A percentile compares a stretch with the other conserved stretches of the same genome.
phyloP scores from a whole-genome alignment of 1,139 yeast genomes.

The Sugiyamaella castrensis region DNA sequence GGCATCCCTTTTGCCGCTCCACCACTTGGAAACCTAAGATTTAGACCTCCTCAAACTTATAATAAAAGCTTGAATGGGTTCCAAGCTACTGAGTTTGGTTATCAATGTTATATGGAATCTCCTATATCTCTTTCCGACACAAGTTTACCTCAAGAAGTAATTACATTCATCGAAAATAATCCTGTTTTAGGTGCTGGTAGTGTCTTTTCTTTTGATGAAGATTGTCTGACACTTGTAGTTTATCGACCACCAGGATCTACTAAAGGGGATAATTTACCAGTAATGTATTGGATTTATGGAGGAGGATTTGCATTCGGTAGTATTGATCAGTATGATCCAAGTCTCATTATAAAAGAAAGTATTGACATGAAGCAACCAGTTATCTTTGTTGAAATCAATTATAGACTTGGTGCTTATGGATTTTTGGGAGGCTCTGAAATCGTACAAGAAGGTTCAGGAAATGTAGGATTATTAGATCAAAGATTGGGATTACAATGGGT shows the following conservation, averaged over 20 bases:
- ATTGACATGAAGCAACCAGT: conserved; percentile 24
- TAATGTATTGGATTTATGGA: conserved; percentile 40
- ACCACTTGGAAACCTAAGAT: conserved; percentile 26
- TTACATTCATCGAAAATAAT: neutral
- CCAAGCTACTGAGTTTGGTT: conserved; percentile 16
- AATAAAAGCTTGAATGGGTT: conserved; percentile 8
- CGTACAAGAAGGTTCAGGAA: conserved; percentile 26
- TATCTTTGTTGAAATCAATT: conserved; percentile 29
- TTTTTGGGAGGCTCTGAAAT: conserved; percentile 34
- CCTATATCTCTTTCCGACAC: neutral
- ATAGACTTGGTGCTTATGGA: conserved; percentile 39
- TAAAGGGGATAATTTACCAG: conserved; percentile 30
- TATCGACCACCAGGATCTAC: conserved; percentile 22
- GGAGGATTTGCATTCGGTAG: conserved; percentile 36
- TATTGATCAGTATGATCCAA: conserved; percentile 17
- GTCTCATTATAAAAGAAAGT: conserved; percentile 22
- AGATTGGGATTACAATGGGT: conserved; percentile 39
- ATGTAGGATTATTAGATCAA: conserved; percentile 40
- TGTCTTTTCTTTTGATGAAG: conserved; percentile 19
- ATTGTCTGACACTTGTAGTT: conserved; percentile 27
- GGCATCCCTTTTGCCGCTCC: conserved; percentile 31
- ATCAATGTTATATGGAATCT: conserved; percentile 13
- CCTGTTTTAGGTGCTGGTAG: neutral
- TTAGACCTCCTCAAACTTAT: conserved; percentile 18
- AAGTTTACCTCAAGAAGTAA: neutral